Base-by-base conservation (phyloP, 1,139 yeast species). In the Hansenula lynferdii region DNA sequence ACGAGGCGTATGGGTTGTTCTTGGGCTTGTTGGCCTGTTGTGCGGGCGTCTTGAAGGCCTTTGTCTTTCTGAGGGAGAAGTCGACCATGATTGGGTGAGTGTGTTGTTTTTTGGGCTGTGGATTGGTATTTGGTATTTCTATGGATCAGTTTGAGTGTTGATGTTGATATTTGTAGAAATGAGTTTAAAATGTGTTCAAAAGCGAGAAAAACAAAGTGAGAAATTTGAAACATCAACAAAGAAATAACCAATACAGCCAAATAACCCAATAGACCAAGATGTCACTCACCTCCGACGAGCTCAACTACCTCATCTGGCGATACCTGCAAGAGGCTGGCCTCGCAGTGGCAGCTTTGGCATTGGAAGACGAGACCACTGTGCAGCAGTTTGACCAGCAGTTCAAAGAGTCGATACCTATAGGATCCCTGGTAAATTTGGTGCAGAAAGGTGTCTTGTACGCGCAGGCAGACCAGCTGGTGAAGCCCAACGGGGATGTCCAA, bases 301-400 rank as follows among this genome's bases (percentile, higher is more conserved):
- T 92, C 42, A 92, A 92, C 67, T 90, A 92, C 59, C 72, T 92
- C 55, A 77, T 92, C 44, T 92, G 97, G 96, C 67, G 97, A 49
- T 92, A 92, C 57, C 70, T 90, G 32, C 96, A 87, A 58, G 98
- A 92, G 58, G 72, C 86, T 8, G 97, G 96, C 35, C 61, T 57
- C 42, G 94, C 85, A 41, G 70, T 86, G 27, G 72, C 95, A 2
- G 92, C 96, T 0, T 80, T 75, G 54, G 95, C 97, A 0, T 64
- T 92, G 34, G 87, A 85, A 46, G 82, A 84, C 49, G 92, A 86
- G 51, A 68, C 92, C 3, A 65, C 72, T 21, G 81, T 86, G 16
- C 71, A 75, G 48, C 65, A 67, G 24, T 71, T 75, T 47, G 96
- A 89, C 42, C 59, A 60, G 6, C 59, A 64, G 35, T 73, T 72